Base-by-base conservation (phyloP, 176 grass and related monocot genomes). In the Cenchrus fungigraminus region DNA sequence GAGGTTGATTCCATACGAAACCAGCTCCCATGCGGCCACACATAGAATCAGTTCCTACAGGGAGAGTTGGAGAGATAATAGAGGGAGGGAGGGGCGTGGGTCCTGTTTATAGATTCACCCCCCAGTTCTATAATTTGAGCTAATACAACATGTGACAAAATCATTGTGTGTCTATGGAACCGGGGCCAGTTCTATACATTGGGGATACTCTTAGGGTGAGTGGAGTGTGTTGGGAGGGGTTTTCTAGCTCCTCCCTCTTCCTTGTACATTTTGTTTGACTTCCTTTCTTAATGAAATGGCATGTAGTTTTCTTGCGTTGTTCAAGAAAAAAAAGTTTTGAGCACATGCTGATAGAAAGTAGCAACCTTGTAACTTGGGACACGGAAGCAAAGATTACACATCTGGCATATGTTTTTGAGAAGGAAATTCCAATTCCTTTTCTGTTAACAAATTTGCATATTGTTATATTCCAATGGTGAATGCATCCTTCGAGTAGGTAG, bases 401-500 rank as follows among this genome's bases (percentile, higher is more conserved):
- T 69, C 37, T 58, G 46, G 6, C 43, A 79, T 79, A 25, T 70
- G 16, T 8, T 71, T 69, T 34, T 50, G 22, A 60, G 7, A 51
- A 66, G 45, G 1, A 62, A 50, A 25, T 20, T 52, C 13, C 1
- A 52, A 5, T 8, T 52, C 76, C 20, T 63, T 72, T 64, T 13
- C 67, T 77, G 5, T 79, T 72, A 46, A 42, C 37, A 61, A 22
- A 50, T 40, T 63, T 79, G 9, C 34, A 56, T 8, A 76, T 65
- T 63, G 29, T 6, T 34, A 54, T 74, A 74, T 74, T 64, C 15
- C 14, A 49, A 3, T 61, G n/a, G 49, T 61, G 19, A 11, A 20
- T 50, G 9, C 44, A 32, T 77, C 28, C 65, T 85, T 77, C 34
- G n/a, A 68, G 62, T 32, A 60, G 17, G 57, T 79, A 64, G 9